These are phyloP conservation scores for Melanomma pulvis-pyrius DNA, from an alignment of 495 filamentous ascomycete genomes.

Conservation along the genomic window DNA sequence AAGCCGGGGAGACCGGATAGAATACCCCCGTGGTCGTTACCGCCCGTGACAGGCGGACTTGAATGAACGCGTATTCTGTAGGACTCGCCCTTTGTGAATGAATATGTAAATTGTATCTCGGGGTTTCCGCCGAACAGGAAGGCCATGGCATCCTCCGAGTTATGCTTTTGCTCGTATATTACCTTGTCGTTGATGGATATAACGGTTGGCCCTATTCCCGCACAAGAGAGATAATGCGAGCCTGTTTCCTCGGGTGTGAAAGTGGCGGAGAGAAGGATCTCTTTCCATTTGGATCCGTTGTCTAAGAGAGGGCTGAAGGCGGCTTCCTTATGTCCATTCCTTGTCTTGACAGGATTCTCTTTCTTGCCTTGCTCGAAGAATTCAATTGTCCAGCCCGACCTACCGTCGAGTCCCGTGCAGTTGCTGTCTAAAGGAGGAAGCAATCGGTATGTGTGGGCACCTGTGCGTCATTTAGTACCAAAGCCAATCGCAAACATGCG, in stretches of 20 bases:
- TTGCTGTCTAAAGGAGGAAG: constrained; percentile 7
- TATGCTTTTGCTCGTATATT: constrained; percentile 13
- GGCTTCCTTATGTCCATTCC: neutral
- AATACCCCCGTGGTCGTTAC: neutral
- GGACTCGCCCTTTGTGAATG: constrained; percentile 16
- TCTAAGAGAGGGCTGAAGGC: constrained; percentile 12
- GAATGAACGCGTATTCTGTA: constrained; percentile 15
- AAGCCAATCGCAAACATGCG: neutral
- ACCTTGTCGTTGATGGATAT: constrained; percentile 23
- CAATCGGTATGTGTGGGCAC: constrained; percentile 22
- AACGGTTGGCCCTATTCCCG: constrained; percentile 21
- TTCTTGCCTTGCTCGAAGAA: constrained; percentile 21
- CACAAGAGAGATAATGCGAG: constrained; percentile 22
- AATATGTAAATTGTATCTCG: constrained; percentile 22
- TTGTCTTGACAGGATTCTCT: constrained; percentile 2
- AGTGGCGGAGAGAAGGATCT: constrained; percentile 11
- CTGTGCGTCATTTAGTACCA: neutral
- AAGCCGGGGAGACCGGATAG: constrained; percentile 20
- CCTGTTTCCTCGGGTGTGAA: constrained; percentile 12
- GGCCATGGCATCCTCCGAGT: constrained; percentile 21
- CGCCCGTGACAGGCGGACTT: constrained; percentile 2
- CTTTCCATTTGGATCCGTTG: constrained; percentile 2
- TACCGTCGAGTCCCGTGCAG: constrained; percentile 7
- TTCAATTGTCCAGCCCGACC: constrained; percentile 15
- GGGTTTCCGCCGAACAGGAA: constrained; percentile 22